phyloP scores from a whole-genome alignment of 1,284 basidiomycete species.

The Heterobasidion occidentale region DNA sequence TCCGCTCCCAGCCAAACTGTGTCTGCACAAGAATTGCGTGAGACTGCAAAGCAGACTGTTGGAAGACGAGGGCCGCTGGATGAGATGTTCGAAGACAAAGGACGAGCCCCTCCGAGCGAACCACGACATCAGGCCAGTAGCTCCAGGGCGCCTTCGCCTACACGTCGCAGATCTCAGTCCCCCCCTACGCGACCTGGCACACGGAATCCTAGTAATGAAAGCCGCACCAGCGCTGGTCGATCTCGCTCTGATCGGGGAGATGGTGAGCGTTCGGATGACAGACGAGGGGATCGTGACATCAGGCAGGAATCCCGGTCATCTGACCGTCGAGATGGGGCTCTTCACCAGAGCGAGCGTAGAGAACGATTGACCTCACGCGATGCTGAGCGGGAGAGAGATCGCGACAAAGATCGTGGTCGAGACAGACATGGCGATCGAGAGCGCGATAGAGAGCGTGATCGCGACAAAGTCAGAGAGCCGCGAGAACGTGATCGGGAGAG shows the following conservation, averaged over 20 bases:
- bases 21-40: slow-evolving; percentile 74
- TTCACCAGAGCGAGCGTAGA: slow-evolving; percentile 16
- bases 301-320: slow-evolving; percentile 37
- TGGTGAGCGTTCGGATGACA: slow-evolving; percentile 40
- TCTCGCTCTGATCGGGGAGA: slow-evolving; percentile 45
- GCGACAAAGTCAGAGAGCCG: slow-evolving; percentile 30
- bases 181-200: slow-evolving; percentile 61
- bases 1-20: slow-evolving; percentile 69
- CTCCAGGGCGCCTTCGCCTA: slow-evolving; percentile 37
- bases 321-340: slow-evolving; percentile 22
- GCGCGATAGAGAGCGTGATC: slow-evolving; percentile 20
- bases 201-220: slow-evolving; percentile 63
- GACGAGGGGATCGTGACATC: slow-evolving; percentile 35
- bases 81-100: slow-evolving; percentile 30
- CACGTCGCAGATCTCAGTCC: slow-evolving; percentile 54
- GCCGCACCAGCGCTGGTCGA: slow-evolving; percentile 60
- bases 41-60: slow-evolving; percentile 64
- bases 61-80: slow-evolving; percentile 21
- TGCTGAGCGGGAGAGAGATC: slow-evolving; percentile 30
- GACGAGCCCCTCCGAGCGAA: slow-evolving; percentile 20
- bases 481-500: slow-evolving; percentile 31
- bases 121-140: slow-evolving; percentile 37
- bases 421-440: slow-evolving; percentile 27
- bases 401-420: slow-evolving; percentile 32
- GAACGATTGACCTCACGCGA: slow-evolving; percentile 17